A percentile compares a stretch with the other conserved stretches of the same genome.
Conservation (phyloP, 2,329 filamentous ascomycete species). For the Pezicula rhizophila region DNA sequence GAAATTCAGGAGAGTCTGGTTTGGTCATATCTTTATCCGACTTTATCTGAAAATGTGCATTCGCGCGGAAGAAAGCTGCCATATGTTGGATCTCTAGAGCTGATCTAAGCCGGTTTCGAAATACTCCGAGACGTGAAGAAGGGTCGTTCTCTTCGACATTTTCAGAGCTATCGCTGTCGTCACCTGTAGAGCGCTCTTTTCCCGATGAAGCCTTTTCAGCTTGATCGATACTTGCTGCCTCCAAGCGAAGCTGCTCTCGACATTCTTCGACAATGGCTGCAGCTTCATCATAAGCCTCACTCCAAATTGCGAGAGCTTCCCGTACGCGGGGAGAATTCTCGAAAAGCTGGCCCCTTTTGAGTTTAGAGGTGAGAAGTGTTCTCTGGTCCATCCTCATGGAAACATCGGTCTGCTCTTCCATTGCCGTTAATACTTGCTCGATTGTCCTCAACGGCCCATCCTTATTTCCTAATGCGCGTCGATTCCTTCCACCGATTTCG, state of each 20-base stretch:
- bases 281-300: slow-evolving; percentile 45
- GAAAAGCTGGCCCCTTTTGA: slow-evolving; percentile 70
- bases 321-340: slow-evolving; percentile 66
- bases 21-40: slow-evolving; percentile 57
- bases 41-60: slow-evolving; percentile 79
- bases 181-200: slow-evolving; percentile 2
- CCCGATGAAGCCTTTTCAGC: slow-evolving; percentile 18
- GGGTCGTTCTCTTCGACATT: slow-evolving; percentile 23
- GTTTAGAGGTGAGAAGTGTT: slow-evolving; percentile 52
- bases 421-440: slow-evolving; percentile 77
- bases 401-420: slow-evolving; percentile 81
- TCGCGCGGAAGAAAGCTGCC: slow-evolving; percentile 78
- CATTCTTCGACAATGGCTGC: slow-evolving; percentile 53
- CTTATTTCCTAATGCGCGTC: slow-evolving; percentile 55
- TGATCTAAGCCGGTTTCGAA: slow-evolving; percentile 60
- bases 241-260: slow-evolving; percentile 51
- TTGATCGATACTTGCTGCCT: slow-evolving; percentile 30
- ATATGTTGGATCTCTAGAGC: slow-evolving; percentile 77
- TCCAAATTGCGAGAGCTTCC: slow-evolving; percentile 67
- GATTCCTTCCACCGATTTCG: slow-evolving; percentile 65
- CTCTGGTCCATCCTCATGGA: slow-evolving; percentile 64
- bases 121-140: slow-evolving; percentile 43
- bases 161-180: slow-evolving; percentile 11
- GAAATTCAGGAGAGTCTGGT: slow-evolving; percentile 62
- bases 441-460: slow-evolving; percentile 71